Percentiles rank a stretch among this genome's conserved stretches.
These are phyloP conservation scores for Nemania sp. DNA, from an alignment of 2,329 filamentous ascomycete genomes.

Conservation along the genomic window DNA sequence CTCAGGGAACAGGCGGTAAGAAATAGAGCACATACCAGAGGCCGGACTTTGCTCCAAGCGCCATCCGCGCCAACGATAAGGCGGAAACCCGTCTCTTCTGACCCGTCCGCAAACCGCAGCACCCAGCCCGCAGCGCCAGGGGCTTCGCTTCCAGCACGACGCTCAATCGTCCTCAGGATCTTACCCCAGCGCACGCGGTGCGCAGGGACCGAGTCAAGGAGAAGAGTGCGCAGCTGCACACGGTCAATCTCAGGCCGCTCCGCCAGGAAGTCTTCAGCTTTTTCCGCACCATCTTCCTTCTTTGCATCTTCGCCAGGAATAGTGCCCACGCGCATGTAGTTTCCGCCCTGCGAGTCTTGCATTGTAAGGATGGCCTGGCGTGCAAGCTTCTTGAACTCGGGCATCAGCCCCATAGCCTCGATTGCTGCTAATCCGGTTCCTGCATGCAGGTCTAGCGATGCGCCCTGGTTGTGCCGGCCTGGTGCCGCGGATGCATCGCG, in stretches of 20 bases:
- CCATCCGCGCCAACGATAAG: constrained; percentile 45
- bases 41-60: constrained; percentile 42
- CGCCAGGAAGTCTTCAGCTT: neutral
- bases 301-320: no score
- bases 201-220: constrained; percentile 22
- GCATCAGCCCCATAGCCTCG: constrained; percentile 32
- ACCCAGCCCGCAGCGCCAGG: neutral
- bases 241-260: constrained; percentile 32
- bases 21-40: constrained; percentile 16
- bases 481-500: constrained; percentile 11
- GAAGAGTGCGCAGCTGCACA: constrained; percentile 15
- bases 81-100: constrained; percentile 29
- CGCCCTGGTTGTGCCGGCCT: constrained; percentile 28
- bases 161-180: constrained; percentile 2
- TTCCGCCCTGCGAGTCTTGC: constrained; percentile 8
- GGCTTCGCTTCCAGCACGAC: constrained; percentile 28
- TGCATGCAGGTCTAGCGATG: constrained; percentile 51
- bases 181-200: constrained; percentile 26
- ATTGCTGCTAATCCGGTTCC: constrained; percentile 34
- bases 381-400: constrained; percentile 30
- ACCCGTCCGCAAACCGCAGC: constrained; percentile 20
- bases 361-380: constrained; percentile 20
- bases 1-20: no score
- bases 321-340: neutral
- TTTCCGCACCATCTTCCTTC: neutral